Evolutionary conservation across 116 monocot genomes (phyloP), one percentile per base, ranked within the genome.

Genomic region (Trichopus zeylanicus): DNA sequence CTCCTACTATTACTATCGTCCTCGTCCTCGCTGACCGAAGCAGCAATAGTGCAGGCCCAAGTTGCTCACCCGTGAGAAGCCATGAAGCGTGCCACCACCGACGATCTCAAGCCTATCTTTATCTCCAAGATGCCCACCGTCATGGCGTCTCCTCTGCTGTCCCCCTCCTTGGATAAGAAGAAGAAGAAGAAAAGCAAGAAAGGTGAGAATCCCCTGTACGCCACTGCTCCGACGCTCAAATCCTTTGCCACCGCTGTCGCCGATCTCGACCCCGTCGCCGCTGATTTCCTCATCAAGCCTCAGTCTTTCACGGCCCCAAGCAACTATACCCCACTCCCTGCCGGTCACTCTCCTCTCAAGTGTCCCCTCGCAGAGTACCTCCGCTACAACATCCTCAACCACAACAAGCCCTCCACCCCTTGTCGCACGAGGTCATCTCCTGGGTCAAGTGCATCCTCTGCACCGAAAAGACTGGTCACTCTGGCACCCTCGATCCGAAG

Each of bases 371-470:
- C n/a, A n/a, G n/a, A n/a, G n/a, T n/a, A n/a, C n/a, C n/a, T n/a
- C n/a, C n/a, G n/a, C n/a, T n/a, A n/a, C n/a, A n/a, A n/a, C n/a
- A n/a, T n/a, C n/a, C n/a, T n/a, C n/a, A n/a, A 89, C 71, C 89
- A 89, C 56, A 89, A 93, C 73, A 89, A 89, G 58, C 93, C 93
- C 38, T 79, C 93, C 15, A 89, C 35, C 93, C 93, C 0, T 89
- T 89, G 12, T 88, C 85, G 22, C 93, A 93, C 68, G 93, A 93
- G 78, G 93, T 93, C 10, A 89, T 93, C 51, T 89, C 93, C 19
- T 93, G 89, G 89, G 83, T 88, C 67, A 85, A 83, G 66, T 74
- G 93, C 57, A 74, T 93, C 62, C 71, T 93, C 55, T 82, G 93
- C 25, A 32, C 75, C 12, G 93, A 93, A 56, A 89, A 93, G 78